Percentiles rank a stretch among this genome's conserved stretches.
These are phyloP conservation scores for Ustilago tritici DNA, from an alignment of 1,284 basidiomycete species.

Conservation along the genomic window DNA sequence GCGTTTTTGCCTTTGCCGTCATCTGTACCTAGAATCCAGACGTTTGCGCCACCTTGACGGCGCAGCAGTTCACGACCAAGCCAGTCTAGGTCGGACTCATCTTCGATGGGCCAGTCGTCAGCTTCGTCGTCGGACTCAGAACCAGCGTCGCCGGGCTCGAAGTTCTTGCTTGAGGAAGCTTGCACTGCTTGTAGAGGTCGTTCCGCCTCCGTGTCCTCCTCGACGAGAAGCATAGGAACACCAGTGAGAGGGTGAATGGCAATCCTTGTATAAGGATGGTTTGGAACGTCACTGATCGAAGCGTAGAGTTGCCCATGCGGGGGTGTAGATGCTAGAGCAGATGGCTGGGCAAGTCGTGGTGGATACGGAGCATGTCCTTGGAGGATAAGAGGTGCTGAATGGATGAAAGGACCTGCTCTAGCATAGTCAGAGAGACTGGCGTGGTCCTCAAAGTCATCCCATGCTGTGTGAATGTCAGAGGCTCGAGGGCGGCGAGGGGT, in stretches of 20 bases:
- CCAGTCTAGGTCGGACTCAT: slow-evolving; percentile 58
- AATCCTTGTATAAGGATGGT: slow-evolving; percentile 4
- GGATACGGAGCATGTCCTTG: slow-evolving; percentile 13
- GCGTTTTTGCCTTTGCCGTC: not conserved
- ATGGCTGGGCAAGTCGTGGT: slow-evolving; percentile 2
- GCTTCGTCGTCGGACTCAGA: slow-evolving; percentile 15
- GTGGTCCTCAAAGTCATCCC: slow-evolving; percentile 9
- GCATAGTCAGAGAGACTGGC: not conserved
- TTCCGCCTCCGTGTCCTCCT: not conserved
- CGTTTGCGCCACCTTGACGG: slow-evolving; percentile 34
- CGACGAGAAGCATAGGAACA: slow-evolving; percentile 26
- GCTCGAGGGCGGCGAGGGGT: not conserved
- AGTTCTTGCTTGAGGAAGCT: not conserved
- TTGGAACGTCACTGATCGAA: not conserved
- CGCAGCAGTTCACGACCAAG: slow-evolving; percentile 52
- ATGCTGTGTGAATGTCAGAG: slow-evolving; percentile 14
- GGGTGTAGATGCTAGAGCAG: not conserved
- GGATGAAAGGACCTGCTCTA: slow-evolving; percentile 27
- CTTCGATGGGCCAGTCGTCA: slow-evolving; percentile 33
- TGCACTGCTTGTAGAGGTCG: not conserved
- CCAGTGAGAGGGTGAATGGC: slow-evolving; percentile 41
- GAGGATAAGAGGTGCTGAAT: slow-evolving; percentile 29
- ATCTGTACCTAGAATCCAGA: slow-evolving; percentile 52
- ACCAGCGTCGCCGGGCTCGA: not conserved
- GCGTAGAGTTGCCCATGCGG: not conserved